phyloP scores from a whole-genome alignment of 768 basidiomycete genomes.

The Coprinopsis cinerea region DNA sequence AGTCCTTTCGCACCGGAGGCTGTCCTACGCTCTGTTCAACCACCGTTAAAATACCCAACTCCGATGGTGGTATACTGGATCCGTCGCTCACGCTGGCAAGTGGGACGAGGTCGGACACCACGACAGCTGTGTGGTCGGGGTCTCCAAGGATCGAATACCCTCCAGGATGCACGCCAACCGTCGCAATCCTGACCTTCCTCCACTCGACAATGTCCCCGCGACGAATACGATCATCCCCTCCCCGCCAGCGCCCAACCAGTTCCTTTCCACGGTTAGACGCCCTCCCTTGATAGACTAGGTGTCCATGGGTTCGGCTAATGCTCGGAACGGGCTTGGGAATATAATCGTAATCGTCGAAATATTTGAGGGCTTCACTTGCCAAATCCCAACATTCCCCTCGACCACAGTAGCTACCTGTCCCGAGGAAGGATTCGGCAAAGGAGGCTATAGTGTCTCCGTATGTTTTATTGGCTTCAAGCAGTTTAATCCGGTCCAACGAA shows the following conservation, averaged over 20 bases:
- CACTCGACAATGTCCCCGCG: conserved; percentile 54
- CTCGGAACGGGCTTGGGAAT: conserved; percentile 42
- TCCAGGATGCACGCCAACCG: conserved; percentile 16
- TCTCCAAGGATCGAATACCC: conserved; percentile 34
- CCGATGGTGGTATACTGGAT: conserved; percentile 27
- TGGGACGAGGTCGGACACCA: conserved; percentile 35
- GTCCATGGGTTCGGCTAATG: conserved; percentile 47
- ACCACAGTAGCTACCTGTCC: conserved; percentile 37
- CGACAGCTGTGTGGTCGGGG: conserved; percentile 52
- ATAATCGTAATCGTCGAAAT: conserved; percentile 34
- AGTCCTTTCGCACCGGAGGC: conserved; percentile 33
- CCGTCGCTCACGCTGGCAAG: conserved; percentile 26
- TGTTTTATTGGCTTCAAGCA: conserved; percentile 37
- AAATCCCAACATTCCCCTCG: conserved; percentile 57
- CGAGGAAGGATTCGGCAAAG: conserved; percentile 42
- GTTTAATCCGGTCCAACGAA: conserved; percentile 24
- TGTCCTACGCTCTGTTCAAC: conserved; percentile 46
- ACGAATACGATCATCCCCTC: conserved; percentile 45
- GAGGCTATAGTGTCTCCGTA: conserved; percentile 45
- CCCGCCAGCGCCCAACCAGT: conserved; percentile 40
- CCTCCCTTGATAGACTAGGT: conserved; percentile 41
- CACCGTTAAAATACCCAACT: conserved; percentile 41
- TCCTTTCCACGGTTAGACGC: conserved; percentile 26
- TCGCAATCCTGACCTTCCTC: conserved; percentile 33
- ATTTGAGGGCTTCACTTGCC: conserved; percentile 42